These are phyloP conservation scores for Heritiera fomes DNA, from an alignment of 345 rosid genomes.

Conservation along the genomic window DNA sequence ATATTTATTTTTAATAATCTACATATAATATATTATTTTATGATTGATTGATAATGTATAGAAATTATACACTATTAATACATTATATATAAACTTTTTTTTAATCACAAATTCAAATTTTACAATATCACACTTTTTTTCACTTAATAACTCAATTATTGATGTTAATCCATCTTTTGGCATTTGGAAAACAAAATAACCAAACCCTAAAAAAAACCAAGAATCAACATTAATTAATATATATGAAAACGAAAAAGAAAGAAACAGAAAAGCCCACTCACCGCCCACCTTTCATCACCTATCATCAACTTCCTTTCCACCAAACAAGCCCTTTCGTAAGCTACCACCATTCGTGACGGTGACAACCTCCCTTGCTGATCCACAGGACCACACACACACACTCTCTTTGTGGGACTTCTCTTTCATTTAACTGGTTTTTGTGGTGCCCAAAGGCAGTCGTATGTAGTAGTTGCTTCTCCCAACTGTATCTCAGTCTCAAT, in stretches of 20 bases:
- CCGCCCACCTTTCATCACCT: conserved; percentile 42
- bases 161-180: background rate
- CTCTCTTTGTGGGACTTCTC: background rate
- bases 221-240: background rate
- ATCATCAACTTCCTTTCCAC: conserved; percentile 26
- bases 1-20: too few species aligned
- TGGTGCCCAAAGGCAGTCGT: conserved; percentile 35
- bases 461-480: conserved; percentile 16
- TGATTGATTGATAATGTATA: too few species aligned
- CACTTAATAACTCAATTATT: too few species aligned
- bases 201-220: background rate
- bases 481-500: background rate
- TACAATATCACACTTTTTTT: too few species aligned
- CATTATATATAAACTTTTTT: too few species aligned
- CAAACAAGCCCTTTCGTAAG: conserved; percentile 35
- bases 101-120: too few species aligned
- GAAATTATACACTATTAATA: too few species aligned
- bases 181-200: background rate
- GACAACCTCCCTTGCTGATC: conserved; percentile 29
- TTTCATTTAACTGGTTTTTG: background rate
- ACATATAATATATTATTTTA: too few species aligned
- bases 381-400: conserved; percentile 26
- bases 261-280: conserved; percentile 16
- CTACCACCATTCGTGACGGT: conserved; percentile 37
- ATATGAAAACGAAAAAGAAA: background rate